Percentiles rank a stretch among this genome's conserved stretches.
Conservation (phyloP, 805 yeast species). For the Wickerhamomyces rabaulensis region DNA sequence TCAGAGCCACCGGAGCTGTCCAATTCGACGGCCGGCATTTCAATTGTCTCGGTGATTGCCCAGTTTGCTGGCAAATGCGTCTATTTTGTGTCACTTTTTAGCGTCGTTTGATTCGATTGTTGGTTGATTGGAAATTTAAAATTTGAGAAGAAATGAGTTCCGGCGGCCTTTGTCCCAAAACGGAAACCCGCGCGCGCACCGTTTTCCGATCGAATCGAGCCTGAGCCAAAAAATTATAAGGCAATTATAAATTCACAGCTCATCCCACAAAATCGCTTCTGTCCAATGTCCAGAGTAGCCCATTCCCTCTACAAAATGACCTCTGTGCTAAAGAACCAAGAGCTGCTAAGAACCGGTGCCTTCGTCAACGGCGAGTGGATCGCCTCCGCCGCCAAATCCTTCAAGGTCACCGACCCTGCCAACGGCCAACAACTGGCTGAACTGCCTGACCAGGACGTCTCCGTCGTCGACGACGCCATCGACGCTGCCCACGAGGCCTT, state of each 20-base stretch:
- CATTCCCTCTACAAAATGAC: not conserved
- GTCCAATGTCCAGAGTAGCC: not conserved
- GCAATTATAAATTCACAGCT: not conserved
- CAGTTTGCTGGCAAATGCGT: too few species aligned
- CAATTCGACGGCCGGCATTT: too few species aligned
- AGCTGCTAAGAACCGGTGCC: constrained; percentile 55
- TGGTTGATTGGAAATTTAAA: too few species aligned
- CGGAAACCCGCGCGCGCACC: not conserved
- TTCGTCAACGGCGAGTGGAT: constrained; percentile 76
- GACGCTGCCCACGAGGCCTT: constrained; percentile 43
- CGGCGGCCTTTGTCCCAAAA: not conserved
- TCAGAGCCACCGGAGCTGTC: too few species aligned
- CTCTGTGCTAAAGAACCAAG: constrained; percentile 28
- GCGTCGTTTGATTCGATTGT: too few species aligned
- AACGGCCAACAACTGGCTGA: constrained; percentile 49
- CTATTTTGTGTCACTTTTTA: too few species aligned
- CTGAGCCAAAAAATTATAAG: too few species aligned
- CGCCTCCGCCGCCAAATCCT: constrained; percentile 34
- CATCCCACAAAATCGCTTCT: not conserved
- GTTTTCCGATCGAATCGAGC: too few species aligned
- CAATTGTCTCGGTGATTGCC: too few species aligned
- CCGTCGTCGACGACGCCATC: constrained; percentile 53
- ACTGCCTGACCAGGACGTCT: constrained; percentile 57
- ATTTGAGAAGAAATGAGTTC: too few species aligned
- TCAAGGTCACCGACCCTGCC: constrained; percentile 77